Evolutionary conservation across 2,329 filamentous ascomycete species (phyloP).

Genomic region (Trichoderma asperellum): DNA sequence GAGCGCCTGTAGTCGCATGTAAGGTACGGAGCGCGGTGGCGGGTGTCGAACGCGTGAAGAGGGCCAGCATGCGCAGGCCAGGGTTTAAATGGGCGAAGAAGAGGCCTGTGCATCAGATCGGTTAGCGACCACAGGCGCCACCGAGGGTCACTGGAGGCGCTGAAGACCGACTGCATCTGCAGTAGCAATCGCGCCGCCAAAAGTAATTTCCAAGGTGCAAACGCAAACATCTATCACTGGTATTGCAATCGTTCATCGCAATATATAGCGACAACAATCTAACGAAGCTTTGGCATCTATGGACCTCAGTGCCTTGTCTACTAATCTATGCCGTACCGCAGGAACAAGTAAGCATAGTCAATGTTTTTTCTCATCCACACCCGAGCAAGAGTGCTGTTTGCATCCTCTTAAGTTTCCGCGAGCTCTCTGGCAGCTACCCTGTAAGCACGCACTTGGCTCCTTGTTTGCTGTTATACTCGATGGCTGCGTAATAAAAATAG

Average conservation of each 20-base stretch:
- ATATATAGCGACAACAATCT: too few species aligned
- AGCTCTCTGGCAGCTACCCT: neutral
- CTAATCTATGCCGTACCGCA: neutral
- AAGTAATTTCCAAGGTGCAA: neutral
- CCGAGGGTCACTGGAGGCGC: neutral
- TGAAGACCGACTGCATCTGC: neutral
- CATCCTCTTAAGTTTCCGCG: neutral
- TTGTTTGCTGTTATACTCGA: neutral
- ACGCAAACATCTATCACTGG: neutral
- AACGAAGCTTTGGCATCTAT: neutral
- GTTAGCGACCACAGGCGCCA: neutral
- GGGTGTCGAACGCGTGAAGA: neutral
- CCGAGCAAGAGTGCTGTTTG: neutral
- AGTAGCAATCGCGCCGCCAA: too few species aligned
- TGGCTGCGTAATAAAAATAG: neutral
- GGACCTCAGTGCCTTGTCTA: too few species aligned
- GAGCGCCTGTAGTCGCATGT: neutral
- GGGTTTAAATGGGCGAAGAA: constrained; percentile 2
- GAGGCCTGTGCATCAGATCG: neutral
- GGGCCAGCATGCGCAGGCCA: neutral
- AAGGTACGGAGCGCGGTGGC: neutral
- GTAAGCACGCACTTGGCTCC: neutral
- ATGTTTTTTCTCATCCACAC: neutral
- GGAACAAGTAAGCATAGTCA: neutral
- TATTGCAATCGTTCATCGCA: too few species aligned